Evolutionary conservation across 768 basidiomycete species (phyloP).

Genomic region (Phallus indusiatus): DNA sequence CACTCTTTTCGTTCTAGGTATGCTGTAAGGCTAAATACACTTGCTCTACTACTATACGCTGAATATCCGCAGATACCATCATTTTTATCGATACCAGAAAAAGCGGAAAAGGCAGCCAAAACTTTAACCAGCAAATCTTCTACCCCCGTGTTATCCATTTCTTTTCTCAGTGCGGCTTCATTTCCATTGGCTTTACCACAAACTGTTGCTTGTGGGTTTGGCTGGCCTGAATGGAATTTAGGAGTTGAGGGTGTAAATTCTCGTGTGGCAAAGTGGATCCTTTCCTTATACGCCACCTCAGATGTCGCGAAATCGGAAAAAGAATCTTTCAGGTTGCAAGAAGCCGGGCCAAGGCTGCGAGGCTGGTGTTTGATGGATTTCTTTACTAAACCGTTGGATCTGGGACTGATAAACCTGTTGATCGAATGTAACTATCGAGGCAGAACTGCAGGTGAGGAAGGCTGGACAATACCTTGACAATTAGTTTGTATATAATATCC

Average conservation of each 20-base stretch:
- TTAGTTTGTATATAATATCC: too few relatives aligned
- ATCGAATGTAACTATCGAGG: slow-evolving; percentile 74
- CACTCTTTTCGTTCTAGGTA: slow-evolving; percentile 2
- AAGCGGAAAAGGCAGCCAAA: slow-evolving; percentile 46
- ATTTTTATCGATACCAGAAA: slow-evolving; percentile 79
- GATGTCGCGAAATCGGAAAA: background rate
- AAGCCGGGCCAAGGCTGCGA: slow-evolving; percentile 38
- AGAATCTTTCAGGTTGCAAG: slow-evolving; percentile 4
- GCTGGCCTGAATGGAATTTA: slow-evolving; percentile 66
- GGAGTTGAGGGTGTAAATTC: slow-evolving; percentile 85
- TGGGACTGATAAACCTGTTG: slow-evolving; percentile 50
- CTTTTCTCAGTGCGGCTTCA: slow-evolving; percentile 73
- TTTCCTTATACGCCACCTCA: slow-evolving; percentile 35
- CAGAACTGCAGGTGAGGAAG: slow-evolving; percentile 11
- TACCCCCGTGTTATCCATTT: slow-evolving; percentile 52
- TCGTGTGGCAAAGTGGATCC: slow-evolving; percentile 61
- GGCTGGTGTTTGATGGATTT: slow-evolving; percentile 78
- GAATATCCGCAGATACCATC: slow-evolving; percentile 40
- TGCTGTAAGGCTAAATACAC: background rate
- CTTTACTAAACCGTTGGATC: slow-evolving; percentile 45
- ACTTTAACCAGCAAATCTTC: slow-evolving; percentile 35
- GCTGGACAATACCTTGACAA: too few relatives aligned
- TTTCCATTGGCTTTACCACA: slow-evolving; percentile 77
- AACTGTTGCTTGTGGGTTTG: slow-evolving; percentile 70
- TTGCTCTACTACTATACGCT: slow-evolving; percentile 37